Percentiles rank a stretch among this genome's conserved stretches.
Conservation (phyloP, 345 rosid species). For the Aquilaria sinensis region DNA sequence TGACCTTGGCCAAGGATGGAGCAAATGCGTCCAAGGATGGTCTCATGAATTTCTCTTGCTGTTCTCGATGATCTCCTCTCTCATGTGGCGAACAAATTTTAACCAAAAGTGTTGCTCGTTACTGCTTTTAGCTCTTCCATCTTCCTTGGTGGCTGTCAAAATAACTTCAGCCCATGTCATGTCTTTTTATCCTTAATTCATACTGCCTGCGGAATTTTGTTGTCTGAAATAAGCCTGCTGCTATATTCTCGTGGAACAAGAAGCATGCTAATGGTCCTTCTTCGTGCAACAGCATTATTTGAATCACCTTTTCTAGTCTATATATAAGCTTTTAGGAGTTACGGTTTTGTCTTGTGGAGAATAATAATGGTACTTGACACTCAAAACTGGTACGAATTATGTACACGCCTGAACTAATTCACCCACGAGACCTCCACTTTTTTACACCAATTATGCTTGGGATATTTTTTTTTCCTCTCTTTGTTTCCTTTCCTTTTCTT, state of each 20-base stretch:
- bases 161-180: background rate
- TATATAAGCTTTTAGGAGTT: too few relatives aligned
- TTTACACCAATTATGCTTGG: too few relatives aligned
- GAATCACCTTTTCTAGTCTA: too few relatives aligned
- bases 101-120: background rate
- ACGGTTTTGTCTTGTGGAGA: too few relatives aligned
- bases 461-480: too few relatives aligned
- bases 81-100: background rate
- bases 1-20: conserved; percentile 44
- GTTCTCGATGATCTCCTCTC: conserved; percentile 25
- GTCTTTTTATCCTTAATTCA: background rate
- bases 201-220: background rate
- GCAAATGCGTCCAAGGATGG: conserved; percentile 25
- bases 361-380: too few relatives aligned
- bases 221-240: conserved; percentile 3
- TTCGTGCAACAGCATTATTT: too few relatives aligned
- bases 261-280: too few relatives aligned
- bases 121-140: background rate
- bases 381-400: too few relatives aligned
- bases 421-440: too few relatives aligned
- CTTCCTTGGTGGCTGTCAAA: background rate
- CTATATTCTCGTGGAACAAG: background rate
- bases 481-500: too few relatives aligned
- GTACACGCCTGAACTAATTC: too few relatives aligned
- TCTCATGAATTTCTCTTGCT: conserved; percentile 34